phyloP scores from a whole-genome alignment of 176 grass and related monocot species.

The Coix lacrymajobi region DNA sequence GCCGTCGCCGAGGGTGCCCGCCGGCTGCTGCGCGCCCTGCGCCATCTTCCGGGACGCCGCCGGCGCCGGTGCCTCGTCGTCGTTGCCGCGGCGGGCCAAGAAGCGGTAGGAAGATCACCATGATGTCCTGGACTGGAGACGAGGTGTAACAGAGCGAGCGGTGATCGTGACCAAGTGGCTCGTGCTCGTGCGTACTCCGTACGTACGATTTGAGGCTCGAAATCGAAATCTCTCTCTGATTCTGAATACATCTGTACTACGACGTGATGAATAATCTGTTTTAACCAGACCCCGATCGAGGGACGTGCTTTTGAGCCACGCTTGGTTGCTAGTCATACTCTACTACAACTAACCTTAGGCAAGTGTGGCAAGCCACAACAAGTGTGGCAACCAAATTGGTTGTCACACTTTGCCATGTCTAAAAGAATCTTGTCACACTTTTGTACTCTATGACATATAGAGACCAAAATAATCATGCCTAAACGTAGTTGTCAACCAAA shows the following conservation, averaged over 20 bases:
- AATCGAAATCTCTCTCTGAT: not conserved
- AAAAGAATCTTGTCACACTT: no score
- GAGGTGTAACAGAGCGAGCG: not conserved
- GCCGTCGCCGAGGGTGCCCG: conserved; percentile 47
- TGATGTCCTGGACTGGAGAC: not conserved
- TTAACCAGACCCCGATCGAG: not conserved
- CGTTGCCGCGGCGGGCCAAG: not conserved
- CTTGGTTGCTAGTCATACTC: no score
- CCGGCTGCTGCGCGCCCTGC: conserved; percentile 49
- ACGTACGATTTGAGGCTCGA: not conserved
- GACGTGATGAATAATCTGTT: not conserved
- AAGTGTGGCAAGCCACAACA: no score
- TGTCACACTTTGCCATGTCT: no score
- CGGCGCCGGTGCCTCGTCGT: not conserved
- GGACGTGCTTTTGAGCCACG: not conserved
- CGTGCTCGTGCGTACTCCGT: no score
- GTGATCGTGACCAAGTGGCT: not conserved
- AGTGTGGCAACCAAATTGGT: no score
- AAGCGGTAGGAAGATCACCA: not conserved
- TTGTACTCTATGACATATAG: no score
- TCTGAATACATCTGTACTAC: not conserved
- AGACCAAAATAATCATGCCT: no score
- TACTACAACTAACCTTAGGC: no score
- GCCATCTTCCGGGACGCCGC: conserved; percentile 33
- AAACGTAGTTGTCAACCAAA: no score